Evolutionary conservation across 2,329 filamentous ascomycete genomes (phyloP), one percentile per base, ranked within the genome.

Genomic region (Penicillium sp.): DNA sequence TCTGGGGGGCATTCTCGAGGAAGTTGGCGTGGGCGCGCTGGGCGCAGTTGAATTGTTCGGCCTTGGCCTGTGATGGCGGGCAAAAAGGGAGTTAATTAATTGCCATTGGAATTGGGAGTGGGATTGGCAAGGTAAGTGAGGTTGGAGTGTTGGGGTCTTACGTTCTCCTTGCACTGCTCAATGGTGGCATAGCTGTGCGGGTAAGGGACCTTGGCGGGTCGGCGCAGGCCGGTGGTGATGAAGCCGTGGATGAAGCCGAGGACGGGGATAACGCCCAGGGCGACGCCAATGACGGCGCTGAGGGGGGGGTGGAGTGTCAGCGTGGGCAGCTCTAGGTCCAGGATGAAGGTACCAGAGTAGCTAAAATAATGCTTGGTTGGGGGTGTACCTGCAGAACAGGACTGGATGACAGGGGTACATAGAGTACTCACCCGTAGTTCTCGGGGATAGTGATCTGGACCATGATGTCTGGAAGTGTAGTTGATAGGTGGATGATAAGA

Each of bases 21-120:
- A 83, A 87, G 75, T 89, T 88, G 71, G 80, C 79, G 78, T 87
- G 85, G 19, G 84, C 81, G 66, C 85, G 80, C 68, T 86, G 84
- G 26, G 84, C 84, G 76, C 81, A 82, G 72, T 83, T 83, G 75
- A 83, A 83, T 59, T 80, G 71, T 61, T 83, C 74, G 33, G 81
- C 80, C 53, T 75, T 76, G 63, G 75, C 66, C 78, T 80, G 65
- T 47, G 12, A 40, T 47, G 2, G 70, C 69, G 70, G 82, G 74
- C 24, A 70, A 35, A 22, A 40, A 13, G 13, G 30, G 2, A 33
- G 30, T 37, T 35, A 37, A 37, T 37, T 33, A 12, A 13, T 2
- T 33, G 47, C 50, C 2, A 53, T 15, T 15, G 4, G 13, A 17
- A 22, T 30, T 8, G n/a, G n/a, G n/a, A 26, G 26, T 26, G 28